Percentiles rank a stretch among this genome's conserved stretches.
phyloP scores from a whole-genome alignment of 306 rosid genomes.

The Prosopis cineraria region DNA sequence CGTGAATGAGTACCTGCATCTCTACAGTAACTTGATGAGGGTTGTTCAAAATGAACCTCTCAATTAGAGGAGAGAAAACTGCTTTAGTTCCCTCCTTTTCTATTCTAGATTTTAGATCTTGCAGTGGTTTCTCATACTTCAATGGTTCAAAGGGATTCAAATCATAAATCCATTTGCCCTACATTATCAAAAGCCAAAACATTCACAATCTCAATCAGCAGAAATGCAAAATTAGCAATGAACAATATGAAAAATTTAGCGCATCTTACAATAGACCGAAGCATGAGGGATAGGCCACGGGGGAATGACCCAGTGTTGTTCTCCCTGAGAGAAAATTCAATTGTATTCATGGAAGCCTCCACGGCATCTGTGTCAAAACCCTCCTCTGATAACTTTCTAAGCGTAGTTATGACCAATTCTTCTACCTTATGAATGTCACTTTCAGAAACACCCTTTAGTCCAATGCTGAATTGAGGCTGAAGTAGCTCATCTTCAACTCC shows the following conservation, averaged over 20 bases:
- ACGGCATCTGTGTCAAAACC: constrained; percentile 89
- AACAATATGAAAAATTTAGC: constrained; percentile 20
- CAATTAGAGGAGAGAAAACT: constrained; percentile 89
- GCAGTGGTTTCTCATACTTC: constrained; percentile 90
- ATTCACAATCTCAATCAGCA: constrained; percentile 21
- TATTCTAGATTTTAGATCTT: constrained; percentile 83
- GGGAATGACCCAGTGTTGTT: constrained; percentile 97
- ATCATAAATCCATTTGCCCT: constrained; percentile 99
- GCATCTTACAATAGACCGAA: constrained; percentile 83
- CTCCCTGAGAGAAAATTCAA: constrained; percentile 97
- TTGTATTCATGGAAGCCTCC: constrained; percentile 99
- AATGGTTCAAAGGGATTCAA: constrained; percentile 95
- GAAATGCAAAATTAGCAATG: constrained; percentile 17
- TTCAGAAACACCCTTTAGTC: constrained; percentile 90
- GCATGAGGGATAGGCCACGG: constrained; percentile 95
- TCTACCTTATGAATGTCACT: constrained; percentile 84
- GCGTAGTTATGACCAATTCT: constrained; percentile 65
- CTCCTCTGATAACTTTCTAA: constrained; percentile 75
- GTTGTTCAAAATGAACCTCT: constrained; percentile 82
- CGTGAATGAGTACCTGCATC: constrained; percentile 76
- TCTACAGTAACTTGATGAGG: constrained; percentile 87
- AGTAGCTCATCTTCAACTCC: constrained; percentile 97
- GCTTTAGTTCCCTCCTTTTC: constrained; percentile 84
- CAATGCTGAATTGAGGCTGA: constrained; percentile 95
- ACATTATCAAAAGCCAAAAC: constrained; percentile 30